Base-by-base conservation (phyloP, 2,329 filamentous ascomycete genomes). In the Neopestalotiopsis clavispora region DNA sequence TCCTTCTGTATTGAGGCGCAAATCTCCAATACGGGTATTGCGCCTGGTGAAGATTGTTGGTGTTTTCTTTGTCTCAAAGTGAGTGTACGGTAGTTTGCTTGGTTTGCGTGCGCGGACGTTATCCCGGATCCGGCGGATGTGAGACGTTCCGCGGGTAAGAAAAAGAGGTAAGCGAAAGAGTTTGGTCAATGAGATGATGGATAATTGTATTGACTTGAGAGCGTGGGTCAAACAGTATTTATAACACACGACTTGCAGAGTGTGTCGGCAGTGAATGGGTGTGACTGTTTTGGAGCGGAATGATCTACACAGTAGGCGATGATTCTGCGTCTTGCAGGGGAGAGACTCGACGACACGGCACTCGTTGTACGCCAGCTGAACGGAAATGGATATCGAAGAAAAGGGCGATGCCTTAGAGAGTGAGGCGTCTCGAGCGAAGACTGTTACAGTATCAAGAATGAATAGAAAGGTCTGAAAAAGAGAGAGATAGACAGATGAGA, bases 401-500 rank as follows among this genome's bases (percentile, higher is more conserved):
- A 23, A 30, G 6, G 28, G 57, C 6, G 34, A 40, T 38, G 34
- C 28, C 20, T 13, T 14, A 63, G 60, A 17, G 60, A 42, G 60
- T 14, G 60, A 38, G 60, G 30, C 20, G 4, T 30, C 13, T 34
- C 23, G 57, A 59, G 17, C 6, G 4, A 52, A n/a, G 45, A 52
- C 45, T 52, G 34, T 38, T 38, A 38, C 49, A 12, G 57, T 59
- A 13, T 30, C 30, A 34, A 30, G 30, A 34, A 23, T 13, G 57
- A 4, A 59, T 17, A 34, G 57, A 17, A 59, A 13, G 6, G 57
- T 14, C 13, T 17, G 14, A 49, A 40, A 52, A 12, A 13, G 49
- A 28, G 30, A 65, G 62, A 60, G 45, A 65, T 12, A 52, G 65
- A 17, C 42, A 17, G 59, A 56, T 32, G 52, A 42, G 9, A 59